Evolutionary conservation across 2,329 filamentous ascomycete species (phyloP).

Genomic region (Sordariomycetes sp.): DNA sequence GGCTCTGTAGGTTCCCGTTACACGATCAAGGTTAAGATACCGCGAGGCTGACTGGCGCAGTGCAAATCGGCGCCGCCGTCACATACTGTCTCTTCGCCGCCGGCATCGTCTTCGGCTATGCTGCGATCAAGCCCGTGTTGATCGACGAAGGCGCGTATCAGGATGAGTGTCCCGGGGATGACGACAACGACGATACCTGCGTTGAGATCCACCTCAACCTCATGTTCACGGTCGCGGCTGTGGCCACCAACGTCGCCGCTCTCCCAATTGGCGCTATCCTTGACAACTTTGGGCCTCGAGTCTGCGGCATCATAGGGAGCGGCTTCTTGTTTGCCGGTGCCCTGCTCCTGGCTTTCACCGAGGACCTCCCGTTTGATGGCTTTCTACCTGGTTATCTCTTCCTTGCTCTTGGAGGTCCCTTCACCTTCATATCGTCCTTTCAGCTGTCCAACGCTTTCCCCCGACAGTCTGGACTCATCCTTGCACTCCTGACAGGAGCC

Average conservation of each 20-base stretch:
- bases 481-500: conserved; percentile 70
- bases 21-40: no score
- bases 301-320: conserved; percentile 65
- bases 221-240: conserved; percentile 87
- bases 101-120: conserved; percentile 77
- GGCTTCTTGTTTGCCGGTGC: conserved; percentile 59
- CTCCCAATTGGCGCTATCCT: conserved; percentile 79
- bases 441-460: conserved; percentile 82
- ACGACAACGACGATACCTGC: conserved; percentile 25
- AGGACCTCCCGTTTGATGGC: conserved; percentile 58
- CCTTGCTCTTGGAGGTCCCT: conserved; percentile 69
- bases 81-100: conserved; percentile 60
- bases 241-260: conserved; percentile 79
- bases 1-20: conserved; percentile 31
- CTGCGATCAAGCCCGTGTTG: conserved; percentile 73
- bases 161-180: conserved; percentile 42
- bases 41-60: conserved; percentile 8
- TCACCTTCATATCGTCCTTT: conserved; percentile 75
- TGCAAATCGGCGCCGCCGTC: conserved; percentile 18
- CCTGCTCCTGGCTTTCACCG: conserved; percentile 56
- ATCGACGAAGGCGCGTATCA: conserved; percentile 64
- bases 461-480: conserved; percentile 64
- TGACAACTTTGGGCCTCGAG: conserved; percentile 70
- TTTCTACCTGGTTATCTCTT: conserved; percentile 67
- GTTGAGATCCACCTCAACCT: conserved; percentile 61